Percentiles rank a stretch among this genome's conserved stretches.
Conservation (phyloP, 345 rosid genomes). For the Combretum micranthum region DNA sequence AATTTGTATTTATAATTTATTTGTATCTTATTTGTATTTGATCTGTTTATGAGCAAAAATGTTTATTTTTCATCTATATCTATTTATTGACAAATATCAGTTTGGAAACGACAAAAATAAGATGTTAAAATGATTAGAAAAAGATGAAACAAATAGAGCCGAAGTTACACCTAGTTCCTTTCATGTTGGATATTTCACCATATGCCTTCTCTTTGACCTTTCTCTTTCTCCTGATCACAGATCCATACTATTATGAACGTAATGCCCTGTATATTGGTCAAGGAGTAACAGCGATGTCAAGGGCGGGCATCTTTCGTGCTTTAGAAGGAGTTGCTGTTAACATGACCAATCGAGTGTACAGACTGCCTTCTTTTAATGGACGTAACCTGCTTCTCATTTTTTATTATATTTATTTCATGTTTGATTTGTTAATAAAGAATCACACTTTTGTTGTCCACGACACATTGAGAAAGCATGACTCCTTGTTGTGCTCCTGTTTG, state of each 20-base stretch:
- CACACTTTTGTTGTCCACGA: too few species aligned
- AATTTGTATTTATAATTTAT: too few species aligned
- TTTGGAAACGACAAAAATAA: too few species aligned
- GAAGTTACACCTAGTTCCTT: too few species aligned
- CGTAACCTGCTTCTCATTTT: conserved; percentile 9
- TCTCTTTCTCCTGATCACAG: conserved; percentile 33
- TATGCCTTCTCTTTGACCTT: conserved; percentile 14
- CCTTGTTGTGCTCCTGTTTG: too few species aligned
- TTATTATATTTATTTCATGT: conserved; percentile 1
- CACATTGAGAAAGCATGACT: too few species aligned
- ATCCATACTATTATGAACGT: conserved; percentile 70
- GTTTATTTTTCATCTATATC: too few species aligned
- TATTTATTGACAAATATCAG: too few species aligned
- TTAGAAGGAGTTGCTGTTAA: conserved; percentile 78
- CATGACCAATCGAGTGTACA: conserved; percentile 66
- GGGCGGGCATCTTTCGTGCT: conserved; percentile 91
- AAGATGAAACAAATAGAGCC: too few species aligned
- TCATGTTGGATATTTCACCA: neutral
- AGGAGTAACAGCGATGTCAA: conserved; percentile 83
- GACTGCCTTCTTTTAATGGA: conserved; percentile 76
- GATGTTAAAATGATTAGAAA: too few species aligned
- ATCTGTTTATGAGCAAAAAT: too few species aligned
- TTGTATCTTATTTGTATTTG: too few species aligned
- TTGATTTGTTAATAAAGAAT: neutral
- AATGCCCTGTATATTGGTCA: conserved; percentile 83